Percentiles rank a stretch among this genome's conserved stretches.
Evolutionary conservation across 805 yeast genomes (phyloP).

Genomic region (Candida broadrunensis): DNA sequence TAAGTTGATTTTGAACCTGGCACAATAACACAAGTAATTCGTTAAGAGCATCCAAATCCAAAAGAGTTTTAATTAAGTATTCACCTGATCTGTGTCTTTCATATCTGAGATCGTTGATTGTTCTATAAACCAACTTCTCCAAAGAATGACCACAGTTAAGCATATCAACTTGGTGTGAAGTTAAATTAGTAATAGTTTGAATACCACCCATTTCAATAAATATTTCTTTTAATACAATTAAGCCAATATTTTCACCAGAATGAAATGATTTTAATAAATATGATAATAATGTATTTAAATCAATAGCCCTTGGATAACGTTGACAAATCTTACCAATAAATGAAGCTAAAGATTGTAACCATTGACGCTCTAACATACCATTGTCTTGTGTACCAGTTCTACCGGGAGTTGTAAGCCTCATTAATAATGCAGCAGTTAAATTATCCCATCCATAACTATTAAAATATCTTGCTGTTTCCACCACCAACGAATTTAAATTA

Average conservation of each 20-base stretch:
- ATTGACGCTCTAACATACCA: constrained; percentile 75
- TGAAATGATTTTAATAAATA: constrained; percentile 65
- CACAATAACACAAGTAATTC: constrained; percentile 69
- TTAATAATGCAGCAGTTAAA: constrained; percentile 66
- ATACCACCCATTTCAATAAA: constrained; percentile 77
- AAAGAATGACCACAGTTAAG: constrained; percentile 64
- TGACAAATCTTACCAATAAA: constrained; percentile 74
- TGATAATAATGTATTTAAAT: constrained; percentile 57
- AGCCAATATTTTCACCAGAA: constrained; percentile 53
- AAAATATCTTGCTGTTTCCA: constrained; percentile 73
- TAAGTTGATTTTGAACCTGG: constrained; percentile 41
- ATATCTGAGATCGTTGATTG: constrained; percentile 60
- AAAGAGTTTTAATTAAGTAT: constrained; percentile 46
- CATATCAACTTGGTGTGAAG: constrained; percentile 60
- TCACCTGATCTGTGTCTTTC: constrained; percentile 45
- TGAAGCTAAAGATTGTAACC: constrained; percentile 81
- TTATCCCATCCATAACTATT: constrained; percentile 83
- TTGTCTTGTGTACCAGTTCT: constrained; percentile 67
- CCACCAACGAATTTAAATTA: constrained; percentile 74
- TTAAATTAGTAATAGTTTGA: constrained; percentile 63
- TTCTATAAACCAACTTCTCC: constrained; percentile 49
- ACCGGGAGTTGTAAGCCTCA: constrained; percentile 63
- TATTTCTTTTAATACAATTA: constrained; percentile 65
- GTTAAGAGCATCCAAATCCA: constrained; percentile 42
- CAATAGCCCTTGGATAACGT: constrained; percentile 50